Evolutionary conservation across 331 rosid species (phyloP).

Genomic region (Erythrophleum ivorense): DNA sequence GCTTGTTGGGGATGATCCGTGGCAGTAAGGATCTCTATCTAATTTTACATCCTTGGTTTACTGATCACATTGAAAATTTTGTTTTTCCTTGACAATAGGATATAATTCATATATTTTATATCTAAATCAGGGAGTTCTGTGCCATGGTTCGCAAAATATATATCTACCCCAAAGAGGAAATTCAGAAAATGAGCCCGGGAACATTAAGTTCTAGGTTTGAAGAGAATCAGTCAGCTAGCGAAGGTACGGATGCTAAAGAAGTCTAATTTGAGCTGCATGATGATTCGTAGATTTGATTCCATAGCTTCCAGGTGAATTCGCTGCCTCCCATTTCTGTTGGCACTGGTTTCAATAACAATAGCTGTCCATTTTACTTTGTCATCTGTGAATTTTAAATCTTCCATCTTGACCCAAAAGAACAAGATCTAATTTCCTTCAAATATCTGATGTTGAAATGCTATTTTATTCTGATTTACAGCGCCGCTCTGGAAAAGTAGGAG

Average conservation of each 20-base stretch:
- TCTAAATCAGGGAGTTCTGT: constrained; percentile 74
- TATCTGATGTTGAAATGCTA: neutral
- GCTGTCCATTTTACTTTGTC: neutral
- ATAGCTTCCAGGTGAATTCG: constrained; percentile 46
- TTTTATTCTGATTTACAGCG: constrained; percentile 20
- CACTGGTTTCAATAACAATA: neutral
- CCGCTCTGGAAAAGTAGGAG: constrained; percentile 35
- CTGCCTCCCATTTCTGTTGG: neutral
- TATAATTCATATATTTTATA: constrained; percentile 13
- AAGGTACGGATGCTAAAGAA: constrained; percentile 59
- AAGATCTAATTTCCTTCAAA: neutral
- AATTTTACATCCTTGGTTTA: constrained; percentile 4
- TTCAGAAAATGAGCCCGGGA: constrained; percentile 81
- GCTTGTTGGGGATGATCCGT: constrained; percentile 97
- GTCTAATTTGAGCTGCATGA: constrained; percentile 49
- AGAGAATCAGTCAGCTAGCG: constrained; percentile 50
- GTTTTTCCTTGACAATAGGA: constrained; percentile 4
- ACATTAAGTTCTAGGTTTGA: constrained; percentile 58
- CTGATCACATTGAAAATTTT: neutral
- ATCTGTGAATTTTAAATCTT: neutral
- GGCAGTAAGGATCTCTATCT: constrained; percentile 73
- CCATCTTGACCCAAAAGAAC: neutral
- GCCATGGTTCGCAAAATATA: constrained; percentile 83
- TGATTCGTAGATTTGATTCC: constrained; percentile 39
- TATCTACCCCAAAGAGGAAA: constrained; percentile 87